Evolutionary conservation across 192 early-diverging fungal species (phyloP), one percentile per base, ranked within the genome.

Genomic region (Coemansia aciculifera): DNA sequence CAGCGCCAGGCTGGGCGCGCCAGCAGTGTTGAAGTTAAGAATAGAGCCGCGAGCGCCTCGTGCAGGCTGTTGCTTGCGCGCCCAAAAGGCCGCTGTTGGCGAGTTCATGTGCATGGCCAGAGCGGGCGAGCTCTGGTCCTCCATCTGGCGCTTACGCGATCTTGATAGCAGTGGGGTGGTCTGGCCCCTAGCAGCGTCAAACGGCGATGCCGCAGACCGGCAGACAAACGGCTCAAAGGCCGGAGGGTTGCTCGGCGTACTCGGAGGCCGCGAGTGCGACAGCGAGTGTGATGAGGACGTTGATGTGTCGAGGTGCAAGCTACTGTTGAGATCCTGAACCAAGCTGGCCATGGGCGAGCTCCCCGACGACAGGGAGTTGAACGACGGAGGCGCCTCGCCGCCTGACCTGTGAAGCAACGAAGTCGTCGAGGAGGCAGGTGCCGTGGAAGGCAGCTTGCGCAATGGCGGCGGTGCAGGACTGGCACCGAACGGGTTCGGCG

Each of bases 271-370:
- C 13, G 29, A 17, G 29, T 48, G 32, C 17, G 54, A 32, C 54
- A 34, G 31, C 36, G 59, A 60, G 34, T 38, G 59, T 23, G 59
- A 38, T 9, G 59, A 60, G 3, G 34, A 34, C 37, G 36, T 19
- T 9, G 15, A 59, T 3, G 57, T 32, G 11, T 80, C 75, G n/a
- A 81, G 44, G 38, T 72, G 68, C 61, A 83, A 42, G 48, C 69
- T 74, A 66, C 63, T 68, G 57, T 78, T 67, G 24, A 83, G 68
- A 24, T 78, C 76, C n/a, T 63, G 68, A 13, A 62, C 67, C 63
- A 83, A 64, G 40, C 67, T 64, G 11, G 56, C 51, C 7, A 83
- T 67, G 2, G 81, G 72, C 57, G 81, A 78, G 23, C 39, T 29
- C 38, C 57, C 42, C 62, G 23, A 37, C 15, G 48, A 64, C 36